phyloP scores from a whole-genome alignment of 228 moss, liverwort and hornwort species.

The Sphagnum fallax region DNA sequence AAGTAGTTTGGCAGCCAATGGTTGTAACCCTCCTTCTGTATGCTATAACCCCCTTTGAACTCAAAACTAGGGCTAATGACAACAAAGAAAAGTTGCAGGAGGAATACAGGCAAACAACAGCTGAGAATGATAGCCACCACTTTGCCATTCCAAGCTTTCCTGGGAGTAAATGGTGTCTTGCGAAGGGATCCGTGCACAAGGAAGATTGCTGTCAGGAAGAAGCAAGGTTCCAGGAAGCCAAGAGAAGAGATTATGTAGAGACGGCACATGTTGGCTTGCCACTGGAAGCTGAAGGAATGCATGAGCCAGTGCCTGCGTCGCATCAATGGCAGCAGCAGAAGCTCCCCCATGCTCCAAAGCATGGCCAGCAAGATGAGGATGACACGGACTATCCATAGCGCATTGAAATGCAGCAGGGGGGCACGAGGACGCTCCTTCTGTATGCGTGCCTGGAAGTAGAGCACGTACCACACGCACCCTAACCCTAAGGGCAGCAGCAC shows the following conservation, averaged over 20 bases:
- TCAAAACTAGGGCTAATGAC: constrained; percentile 70
- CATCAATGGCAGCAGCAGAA: constrained; percentile 78
- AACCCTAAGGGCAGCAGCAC: constrained; percentile 82
- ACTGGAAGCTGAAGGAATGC: constrained; percentile 56
- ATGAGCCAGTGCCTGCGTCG: constrained; percentile 78
- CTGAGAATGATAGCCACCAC: constrained; percentile 67
- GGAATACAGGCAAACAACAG: constrained; percentile 82
- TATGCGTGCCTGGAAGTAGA: constrained; percentile 81
- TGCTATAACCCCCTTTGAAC: constrained; percentile 56
- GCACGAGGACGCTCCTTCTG: constrained; percentile 67
- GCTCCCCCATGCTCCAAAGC: constrained; percentile 89
- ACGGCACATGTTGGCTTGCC: constrained; percentile 83
- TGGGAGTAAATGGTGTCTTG: constrained; percentile 77
- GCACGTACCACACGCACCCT: constrained; percentile 84
- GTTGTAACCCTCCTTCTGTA: constrained; percentile 63
- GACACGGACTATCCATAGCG: constrained; percentile 89
- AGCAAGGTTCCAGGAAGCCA: constrained; percentile 89
- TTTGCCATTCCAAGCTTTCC: constrained; percentile 90
- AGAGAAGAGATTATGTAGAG: constrained; percentile 76
- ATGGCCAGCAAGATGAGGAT: constrained; percentile 80
- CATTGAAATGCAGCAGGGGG: constrained; percentile 79
- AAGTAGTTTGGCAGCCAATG: constrained; percentile 73
- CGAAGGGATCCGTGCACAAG: constrained; percentile 81
- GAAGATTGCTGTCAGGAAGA: constrained; percentile 89
- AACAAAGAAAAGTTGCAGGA: constrained; percentile 78